Evolutionary conservation across 352 stramenopile genomes (phyloP), one percentile per base, ranked within the genome.

Genomic region (Pythium coloratum): DNA sequence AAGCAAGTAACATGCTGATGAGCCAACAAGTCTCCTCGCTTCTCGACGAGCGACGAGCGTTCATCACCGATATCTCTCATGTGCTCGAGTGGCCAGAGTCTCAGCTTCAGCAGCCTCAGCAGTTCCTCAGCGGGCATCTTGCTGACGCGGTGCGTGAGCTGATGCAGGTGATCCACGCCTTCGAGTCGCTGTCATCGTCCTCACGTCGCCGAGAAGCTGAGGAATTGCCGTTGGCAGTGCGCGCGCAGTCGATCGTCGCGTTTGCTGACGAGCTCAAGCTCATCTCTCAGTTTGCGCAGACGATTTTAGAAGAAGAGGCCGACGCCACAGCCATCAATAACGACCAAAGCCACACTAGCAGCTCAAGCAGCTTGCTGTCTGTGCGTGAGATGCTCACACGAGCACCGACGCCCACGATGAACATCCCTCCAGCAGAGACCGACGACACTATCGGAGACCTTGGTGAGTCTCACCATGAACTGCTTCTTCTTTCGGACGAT

Each of bases 201-300:
- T 54, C 34, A 13, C 42, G 32, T 13, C 26, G 44, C 12, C n/a
- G 28, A 42, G 42, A 53, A 24, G 53, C 60, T 5, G 36, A 30
- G 4, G 56, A 59, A 32, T n/a, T 32, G 6, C 51, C 58, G 2
- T 13, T 69, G 8, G 18, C 4, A 0, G 40, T 34, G 7, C 67
- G 67, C 3, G 76, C 82, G 9, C 33, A 62, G 13, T 63, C 72
- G 0, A 70, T 90, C 3, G 54, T 86, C 12, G 51, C 66, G n/a
- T 90, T 91, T 57, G 64, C 86, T 6, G 80, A 90, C 13, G 82
- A 91, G 59, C 66, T 91, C 2, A 73, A 75, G 14, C 55, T 82
- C 13, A 78, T 91, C 63, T 66, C 79, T 0, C 73, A 86, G 32
- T 90, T 89, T 59, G 82, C 82, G 7, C 79, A 89, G 57, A 84